Conservation (phyloP, 169 alveolate species). For the Plasmodium chabaudi region DNA sequence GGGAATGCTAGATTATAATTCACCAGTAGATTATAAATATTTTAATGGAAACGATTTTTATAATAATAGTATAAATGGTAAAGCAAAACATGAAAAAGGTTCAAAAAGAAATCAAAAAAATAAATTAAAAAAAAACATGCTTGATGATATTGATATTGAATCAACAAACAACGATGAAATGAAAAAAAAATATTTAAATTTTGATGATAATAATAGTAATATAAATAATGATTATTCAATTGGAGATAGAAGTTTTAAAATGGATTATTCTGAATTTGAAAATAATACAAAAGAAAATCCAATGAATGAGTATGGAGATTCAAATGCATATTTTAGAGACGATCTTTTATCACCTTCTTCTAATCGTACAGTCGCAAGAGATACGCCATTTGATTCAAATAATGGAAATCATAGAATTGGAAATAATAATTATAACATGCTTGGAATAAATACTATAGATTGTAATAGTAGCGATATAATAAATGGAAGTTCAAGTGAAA, state of each 20-base stretch:
- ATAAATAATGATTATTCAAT: not conserved
- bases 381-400: no score
- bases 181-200: not conserved
- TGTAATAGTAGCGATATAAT: not conserved
- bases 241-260: constrained; percentile 8
- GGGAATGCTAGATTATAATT: no score
- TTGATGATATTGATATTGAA: not conserved
- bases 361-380: no score
- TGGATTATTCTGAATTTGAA: constrained; percentile 18
- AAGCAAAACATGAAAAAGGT: not conserved
- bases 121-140: no score
- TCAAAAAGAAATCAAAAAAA: no score
- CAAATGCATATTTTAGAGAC: not conserved
- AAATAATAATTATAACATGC: no score
- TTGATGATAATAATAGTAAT: not conserved
- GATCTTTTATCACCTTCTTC: not conserved
- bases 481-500: constrained; percentile 3
- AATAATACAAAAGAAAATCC: not conserved
- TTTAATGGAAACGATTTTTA: no score
- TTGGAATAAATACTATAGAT: not conserved
- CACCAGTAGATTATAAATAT: no score
- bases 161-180: not conserved
- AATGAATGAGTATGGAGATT: constrained; percentile 5
- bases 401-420: no score
- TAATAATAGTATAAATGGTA: not conserved